phyloP scores from a whole-genome alignment of 2,329 filamentous ascomycete species.

The Zopfia rhizophila region DNA sequence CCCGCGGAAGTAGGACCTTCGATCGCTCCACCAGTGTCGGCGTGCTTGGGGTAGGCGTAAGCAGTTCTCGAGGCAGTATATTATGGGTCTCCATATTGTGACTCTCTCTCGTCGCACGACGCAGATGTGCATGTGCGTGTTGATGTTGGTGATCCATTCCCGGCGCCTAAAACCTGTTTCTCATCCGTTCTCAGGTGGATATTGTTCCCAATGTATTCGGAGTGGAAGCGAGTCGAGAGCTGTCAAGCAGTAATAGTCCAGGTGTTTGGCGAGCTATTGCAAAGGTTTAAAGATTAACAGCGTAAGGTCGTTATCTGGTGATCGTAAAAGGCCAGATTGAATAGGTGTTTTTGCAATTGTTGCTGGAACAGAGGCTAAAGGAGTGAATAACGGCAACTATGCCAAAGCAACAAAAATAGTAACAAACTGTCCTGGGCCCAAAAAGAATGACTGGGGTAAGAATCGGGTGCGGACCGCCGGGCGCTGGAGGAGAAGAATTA shows the following conservation, averaged over 20 bases:
- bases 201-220: conserved; percentile 29
- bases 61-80: conserved; percentile 7
- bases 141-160: conserved; percentile 44
- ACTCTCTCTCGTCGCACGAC: conserved; percentile 37
- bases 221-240: conserved; percentile 22
- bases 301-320: conserved; percentile 48
- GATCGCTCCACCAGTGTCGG: conserved; percentile 37
- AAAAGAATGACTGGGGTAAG: conserved; percentile 56
- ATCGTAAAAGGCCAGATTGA: conserved; percentile 28
- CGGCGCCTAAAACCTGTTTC: conserved; percentile 23
- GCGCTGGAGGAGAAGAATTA: conserved; percentile 32
- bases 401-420: conserved; percentile 28
- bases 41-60: conserved; percentile 24
- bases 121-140: conserved; percentile 36
- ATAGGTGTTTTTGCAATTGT: conserved; percentile 20
- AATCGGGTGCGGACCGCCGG: conserved; percentile 35
- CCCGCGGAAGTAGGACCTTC: conserved; percentile 40
- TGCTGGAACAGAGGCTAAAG: conserved; percentile 19
- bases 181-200: conserved; percentile 26
- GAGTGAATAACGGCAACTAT: conserved; percentile 24
- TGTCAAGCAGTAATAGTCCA: conserved; percentile 13
- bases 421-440: conserved; percentile 34
- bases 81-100: conserved; percentile 19
- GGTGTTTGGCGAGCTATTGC: conserved; percentile 8
- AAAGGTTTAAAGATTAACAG: conserved; percentile 43